Base-by-base conservation (phyloP, 495 filamentous ascomycete species). In the Apiosordaria backusii region DNA sequence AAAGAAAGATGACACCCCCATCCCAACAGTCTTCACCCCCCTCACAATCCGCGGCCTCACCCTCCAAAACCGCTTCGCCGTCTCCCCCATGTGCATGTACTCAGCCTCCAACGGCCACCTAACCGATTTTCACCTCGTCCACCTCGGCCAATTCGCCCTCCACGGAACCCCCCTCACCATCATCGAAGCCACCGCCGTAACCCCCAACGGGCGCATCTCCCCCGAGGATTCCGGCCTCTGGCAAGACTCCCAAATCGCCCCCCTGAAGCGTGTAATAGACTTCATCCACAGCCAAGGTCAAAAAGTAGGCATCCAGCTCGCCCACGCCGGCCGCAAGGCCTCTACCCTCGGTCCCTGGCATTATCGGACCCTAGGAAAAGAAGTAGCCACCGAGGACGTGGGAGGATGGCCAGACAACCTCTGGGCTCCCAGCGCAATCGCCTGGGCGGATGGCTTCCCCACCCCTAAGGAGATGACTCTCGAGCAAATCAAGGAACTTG, bases 271-370 rank as follows among this genome's bases (percentile, higher is more conserved):
- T 57, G 81, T 90, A 50, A 86, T 84, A 53, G 84, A 89, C 66
- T 89, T 82, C 62, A 71, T 83, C 9, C 84, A 86, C 74, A 83
- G 79, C 24, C 90, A 93, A 74, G 82, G 82, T 67, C 85, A 86
- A 67, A 87, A 90, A 71, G 76, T 88, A 45, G 89, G 84, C 16
- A 87, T 93, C 67, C 90, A 93, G 76, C 82, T 93, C 13, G 87
- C 79, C 3, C 90, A 93, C 71, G 89, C 89, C 22, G 90, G 90
- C 16, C 83, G 90, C 54, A 93, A 93, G 75, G 89, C 85, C 1
- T 87, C 85, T 68, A 86, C 82, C 0, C 71, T 86, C 1, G 80
- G 87, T 0, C 89, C 89, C 0, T 92, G 88, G 88, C 18, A 76
- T 72, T 35, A 60, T 58, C 60, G 40, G 54, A 6, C 13, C 9